A percentile compares a stretch with the other conserved stretches of the same genome.
These are phyloP conservation scores for Verticillium nonalfalfae DNA, from an alignment of 2,329 filamentous ascomycete species.

Conservation along the genomic window DNA sequence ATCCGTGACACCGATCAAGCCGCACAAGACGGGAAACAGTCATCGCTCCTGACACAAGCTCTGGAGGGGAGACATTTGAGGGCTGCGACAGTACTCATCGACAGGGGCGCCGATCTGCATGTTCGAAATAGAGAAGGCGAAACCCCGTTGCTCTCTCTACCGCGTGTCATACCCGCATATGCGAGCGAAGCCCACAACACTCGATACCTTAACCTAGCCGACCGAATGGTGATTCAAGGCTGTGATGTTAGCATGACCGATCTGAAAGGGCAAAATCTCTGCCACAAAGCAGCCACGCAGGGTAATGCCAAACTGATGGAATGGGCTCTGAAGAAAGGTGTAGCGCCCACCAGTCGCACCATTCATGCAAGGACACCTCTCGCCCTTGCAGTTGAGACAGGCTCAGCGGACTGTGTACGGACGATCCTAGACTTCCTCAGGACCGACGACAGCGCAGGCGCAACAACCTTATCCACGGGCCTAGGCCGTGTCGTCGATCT, in stretches of 20 bases:
- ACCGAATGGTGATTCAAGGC: not conserved
- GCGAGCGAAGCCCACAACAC: not conserved
- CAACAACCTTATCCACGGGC: not conserved
- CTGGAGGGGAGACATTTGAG: not conserved
- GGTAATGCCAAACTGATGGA: not conserved
- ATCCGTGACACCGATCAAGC: not conserved
- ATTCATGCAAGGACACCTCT: not conserved
- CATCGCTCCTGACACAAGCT: not conserved
- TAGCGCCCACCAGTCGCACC: not conserved
- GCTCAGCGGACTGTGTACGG: not conserved
- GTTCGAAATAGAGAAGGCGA: not conserved
- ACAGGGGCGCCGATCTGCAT: not conserved
- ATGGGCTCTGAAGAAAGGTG: not conserved
- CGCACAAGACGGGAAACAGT: not conserved
- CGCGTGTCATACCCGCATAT: not conserved
- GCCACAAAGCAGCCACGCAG: not conserved
- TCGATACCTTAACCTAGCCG: not conserved
- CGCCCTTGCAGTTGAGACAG: not conserved
- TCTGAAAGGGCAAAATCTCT: not conserved
- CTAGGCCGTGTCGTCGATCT: not conserved
- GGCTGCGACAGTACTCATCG: not conserved
- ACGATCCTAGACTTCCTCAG: not conserved
- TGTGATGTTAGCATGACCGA: not conserved
- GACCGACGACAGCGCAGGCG: not conserved
- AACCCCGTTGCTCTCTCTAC: not conserved